Base-by-base conservation (phyloP, 2,329 filamentous ascomycete genomes). In the Ceratocystis papillata region DNA sequence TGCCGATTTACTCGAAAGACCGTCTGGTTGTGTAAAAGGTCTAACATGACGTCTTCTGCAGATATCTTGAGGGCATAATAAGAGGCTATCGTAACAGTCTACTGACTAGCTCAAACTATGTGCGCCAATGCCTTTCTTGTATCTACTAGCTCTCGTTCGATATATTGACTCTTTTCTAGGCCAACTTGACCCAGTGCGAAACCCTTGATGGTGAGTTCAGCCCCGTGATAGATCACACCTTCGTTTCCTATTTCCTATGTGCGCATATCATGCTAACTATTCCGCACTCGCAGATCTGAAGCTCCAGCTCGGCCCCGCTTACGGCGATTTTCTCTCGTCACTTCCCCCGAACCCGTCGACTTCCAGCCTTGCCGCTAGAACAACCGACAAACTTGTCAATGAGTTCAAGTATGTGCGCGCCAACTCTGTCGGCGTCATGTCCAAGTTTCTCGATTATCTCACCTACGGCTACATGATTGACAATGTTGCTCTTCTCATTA, bases 401-500 rank as follows among this genome's bases (percentile, higher is more conserved):
- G 94, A 99, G 76, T 99, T 99, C 76, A 87, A 91, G 74, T 99
- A 99, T 76, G 83, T 99, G 59, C 90, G 95, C 71, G 91, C 92
- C 69, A 96, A 99, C 74, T 89, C 93, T 33, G 90, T 90, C 1
- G 94, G 94, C 17, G 90, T 91, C 0, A 85, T 96, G 46, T 87
- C 92, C 69, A 91, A 90, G 74, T 99, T 99, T 77, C 91, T 99
- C 84, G 91, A 97, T 76, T 99, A 96, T 77, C 81, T 99, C 69
- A 99, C 94, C 1, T 99, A 99, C 76, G 93, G 92, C 69, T 99
- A 99, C 81, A 99, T 99, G 94, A 99, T 99, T 77, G 94, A 99
- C 79, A 99, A 99, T 73, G 91, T 99, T 64, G 94, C 95, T 48
- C 87, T 99, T 50, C 85, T 99, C 73, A 99, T 99, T 76, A 99